phyloP scores from a whole-genome alignment of 805 yeast genomes.

The Saturnispora serradocipensis region DNA sequence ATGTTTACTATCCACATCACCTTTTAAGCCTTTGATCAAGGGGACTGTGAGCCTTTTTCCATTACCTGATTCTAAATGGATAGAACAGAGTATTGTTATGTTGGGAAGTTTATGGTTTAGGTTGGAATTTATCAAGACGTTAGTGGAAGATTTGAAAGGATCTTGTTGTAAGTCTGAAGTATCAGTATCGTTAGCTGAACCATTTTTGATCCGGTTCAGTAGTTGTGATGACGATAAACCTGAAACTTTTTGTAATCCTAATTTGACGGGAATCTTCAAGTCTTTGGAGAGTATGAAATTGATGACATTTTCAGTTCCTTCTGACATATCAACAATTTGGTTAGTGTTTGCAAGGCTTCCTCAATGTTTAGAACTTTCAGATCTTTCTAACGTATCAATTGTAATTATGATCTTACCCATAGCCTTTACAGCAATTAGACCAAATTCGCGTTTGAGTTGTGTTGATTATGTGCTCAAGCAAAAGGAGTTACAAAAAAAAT shows the following conservation, averaged over 20 bases:
- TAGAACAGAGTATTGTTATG: conserved; percentile 7
- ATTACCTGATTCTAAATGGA: conserved; percentile 27
- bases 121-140: conserved; percentile 12
- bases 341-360: background rate
- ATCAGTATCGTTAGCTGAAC: background rate
- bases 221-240: conserved; percentile 12
- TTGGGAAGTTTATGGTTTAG: conserved; percentile 11
- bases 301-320: conserved; percentile 4
- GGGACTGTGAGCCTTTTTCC: conserved; percentile 39
- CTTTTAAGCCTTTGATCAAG: conserved; percentile 17
- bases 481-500: background rate
- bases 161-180: background rate
- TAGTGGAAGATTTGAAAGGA: conserved; percentile 3
- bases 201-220: background rate
- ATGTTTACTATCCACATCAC: background rate
- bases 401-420: too few species aligned
- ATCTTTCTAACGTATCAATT: too few species aligned
- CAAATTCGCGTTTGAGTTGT: background rate
- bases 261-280: conserved; percentile 37
- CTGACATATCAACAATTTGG: background rate
- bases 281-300: conserved; percentile 53
- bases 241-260: conserved; percentile 31
- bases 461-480: background rate
- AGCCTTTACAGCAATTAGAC: background rate
- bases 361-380: too few species aligned